phyloP scores from a whole-genome alignment of 2,329 filamentous ascomycete species.

The Pseudogymnoascus sp. region DNA sequence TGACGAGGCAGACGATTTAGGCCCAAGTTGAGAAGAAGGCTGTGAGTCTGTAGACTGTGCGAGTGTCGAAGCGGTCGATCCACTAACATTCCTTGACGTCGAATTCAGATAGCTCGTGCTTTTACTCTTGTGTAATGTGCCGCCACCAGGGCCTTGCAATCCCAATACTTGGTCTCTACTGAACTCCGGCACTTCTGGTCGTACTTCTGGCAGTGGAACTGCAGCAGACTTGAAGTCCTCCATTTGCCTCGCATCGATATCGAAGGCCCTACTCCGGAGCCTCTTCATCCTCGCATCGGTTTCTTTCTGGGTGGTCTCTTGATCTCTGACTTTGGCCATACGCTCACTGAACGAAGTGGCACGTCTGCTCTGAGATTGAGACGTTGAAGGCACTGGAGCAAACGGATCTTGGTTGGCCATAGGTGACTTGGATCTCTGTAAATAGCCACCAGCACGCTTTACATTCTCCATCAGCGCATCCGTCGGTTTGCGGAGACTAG shows the following conservation, averaged over 20 bases:
- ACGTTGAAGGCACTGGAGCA: conserved; percentile 15
- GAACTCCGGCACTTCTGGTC: conserved; percentile 42
- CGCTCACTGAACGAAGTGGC: conserved; percentile 67
- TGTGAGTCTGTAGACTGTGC: conserved; percentile 3
- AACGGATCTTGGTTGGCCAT: conserved; percentile 15
- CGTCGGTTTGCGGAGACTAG: conserved; percentile 35
- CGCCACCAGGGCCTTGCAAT: conserved; percentile 21
- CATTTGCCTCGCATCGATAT: conserved; percentile 49
- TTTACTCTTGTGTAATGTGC: conserved; percentile 35
- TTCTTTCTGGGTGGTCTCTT: conserved; percentile 44
- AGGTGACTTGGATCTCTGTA: conserved; percentile 34
- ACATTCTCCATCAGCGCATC: conserved; percentile 24
- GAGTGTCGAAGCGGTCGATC: neutral
- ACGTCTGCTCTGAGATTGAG: conserved; percentile 34
- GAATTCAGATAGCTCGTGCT: conserved; percentile 20
- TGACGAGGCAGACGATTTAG: conserved; percentile 9
- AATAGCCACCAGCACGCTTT: conserved; percentile 31
- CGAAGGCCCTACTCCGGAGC: conserved; percentile 47
- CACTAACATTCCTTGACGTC: conserved; percentile 15
- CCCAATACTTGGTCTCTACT: conserved; percentile 53
- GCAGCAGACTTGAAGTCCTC: conserved; percentile 51
- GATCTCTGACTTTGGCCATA: conserved; percentile 58
- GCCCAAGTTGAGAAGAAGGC: conserved; percentile 12
- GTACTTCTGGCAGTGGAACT: conserved; percentile 42
- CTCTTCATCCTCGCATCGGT: conserved; percentile 44